phyloP scores from a whole-genome alignment of 306 rosid species.

The Purshia tridentata region DNA sequence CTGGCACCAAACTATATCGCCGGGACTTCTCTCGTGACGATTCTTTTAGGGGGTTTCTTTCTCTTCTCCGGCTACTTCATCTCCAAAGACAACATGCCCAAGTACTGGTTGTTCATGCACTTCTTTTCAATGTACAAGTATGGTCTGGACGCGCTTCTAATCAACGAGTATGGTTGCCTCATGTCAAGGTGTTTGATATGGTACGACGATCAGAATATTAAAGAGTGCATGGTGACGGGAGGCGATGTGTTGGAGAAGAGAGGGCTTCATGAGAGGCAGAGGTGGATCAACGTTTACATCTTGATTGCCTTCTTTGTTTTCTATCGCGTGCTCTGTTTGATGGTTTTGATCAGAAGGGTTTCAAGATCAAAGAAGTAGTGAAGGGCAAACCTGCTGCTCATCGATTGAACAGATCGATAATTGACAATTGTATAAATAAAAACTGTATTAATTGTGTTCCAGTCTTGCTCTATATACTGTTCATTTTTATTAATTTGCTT shows the following conservation, averaged over 20 bases:
- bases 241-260: constrained; percentile 59
- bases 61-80: constrained; percentile 87
- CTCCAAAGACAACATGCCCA: constrained; percentile 58
- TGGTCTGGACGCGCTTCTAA: constrained; percentile 79
- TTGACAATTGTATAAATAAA: too few species aligned
- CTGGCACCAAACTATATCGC: constrained; percentile 87
- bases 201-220: constrained; percentile 38
- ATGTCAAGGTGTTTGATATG: constrained; percentile 67
- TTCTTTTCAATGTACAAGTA: constrained; percentile 87
- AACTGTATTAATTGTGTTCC: too few species aligned
- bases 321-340: constrained; percentile 78
- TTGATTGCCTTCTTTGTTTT: constrained; percentile 70
- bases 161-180: constrained; percentile 81
- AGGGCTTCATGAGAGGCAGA: constrained; percentile 59
- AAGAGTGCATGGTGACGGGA: constrained; percentile 74
- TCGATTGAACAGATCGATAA: too few species aligned
- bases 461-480: too few species aligned
- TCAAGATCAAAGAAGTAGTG: constrained; percentile 56
- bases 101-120: constrained; percentile 85
- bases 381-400: background rate
- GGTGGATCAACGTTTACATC: constrained; percentile 76
- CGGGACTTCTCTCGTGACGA: constrained; percentile 77
- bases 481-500: too few species aligned
- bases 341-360: constrained; percentile 78
- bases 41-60: constrained; percentile 73